Base-by-base conservation (phyloP, 176 grass and related monocot genomes). In the Aegilops sharonensis region DNA sequence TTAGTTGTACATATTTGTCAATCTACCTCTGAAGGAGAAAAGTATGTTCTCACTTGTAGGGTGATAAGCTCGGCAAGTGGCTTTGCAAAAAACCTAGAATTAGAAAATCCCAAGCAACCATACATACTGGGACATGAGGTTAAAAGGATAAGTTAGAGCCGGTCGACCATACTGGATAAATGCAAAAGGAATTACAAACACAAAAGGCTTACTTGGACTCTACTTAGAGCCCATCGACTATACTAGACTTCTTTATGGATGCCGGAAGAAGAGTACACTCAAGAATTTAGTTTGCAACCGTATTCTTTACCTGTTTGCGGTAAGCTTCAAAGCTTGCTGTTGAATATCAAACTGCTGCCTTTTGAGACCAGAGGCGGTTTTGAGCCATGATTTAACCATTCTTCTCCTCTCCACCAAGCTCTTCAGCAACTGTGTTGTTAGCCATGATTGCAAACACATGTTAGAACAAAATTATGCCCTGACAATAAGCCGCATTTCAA, bases 41-140 rank as follows among this genome's bases (percentile, higher is more conserved):
- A 85, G 72, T 8, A 70, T 81, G 30, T 89, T 66, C 94, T 96
- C 72, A 99, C 97, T 87, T 99, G 97, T 4, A 96, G 72, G 54
- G 97, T 99, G 68, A 96, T 99, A 79, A 99, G 90, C 77, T 99
- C 97, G 20, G 97, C 97, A 83, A 99, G 97, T 80, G 94, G 97
- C 57, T 92, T 96, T 20, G 97, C 97, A 90, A 91, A 99, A 87
- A 99, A 99, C 81, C 97, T 94, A 36, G 97, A 95, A 82, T 91
- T 99, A 31, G 92, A 94, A 91, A 94, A 99, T 31, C 97, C 97
- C 90, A 99, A 88, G 89, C 97, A 99, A 72, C 97, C 97, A 18
- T 99, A 99, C 94, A 99, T 99, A 73, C 97, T 99, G 87, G 48
- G 83, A 24, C 36, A 84, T 56, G 56, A 29, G 35, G 83, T 86